phyloP scores from a whole-genome alignment of 2,329 filamentous ascomycete genomes.

The Pyrenophora seminiperda region DNA sequence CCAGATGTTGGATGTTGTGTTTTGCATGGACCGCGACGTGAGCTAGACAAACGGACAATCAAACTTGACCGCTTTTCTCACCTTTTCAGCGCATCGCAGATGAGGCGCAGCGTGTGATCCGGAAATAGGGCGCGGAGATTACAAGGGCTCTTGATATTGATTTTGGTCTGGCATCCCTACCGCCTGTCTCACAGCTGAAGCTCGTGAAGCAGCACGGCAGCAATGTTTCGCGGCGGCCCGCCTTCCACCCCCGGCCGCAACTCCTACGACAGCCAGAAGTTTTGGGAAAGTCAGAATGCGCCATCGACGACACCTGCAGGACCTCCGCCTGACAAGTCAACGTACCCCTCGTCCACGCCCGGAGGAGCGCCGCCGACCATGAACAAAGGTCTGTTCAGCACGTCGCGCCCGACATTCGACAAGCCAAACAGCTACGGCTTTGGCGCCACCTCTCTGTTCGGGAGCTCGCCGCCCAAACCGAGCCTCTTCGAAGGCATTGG shows the following conservation, averaged over 20 bases:
- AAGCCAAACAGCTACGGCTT: slow-evolving; percentile 26
- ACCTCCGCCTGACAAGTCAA: slow-evolving; percentile 55
- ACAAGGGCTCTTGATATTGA: slow-evolving; percentile 11
- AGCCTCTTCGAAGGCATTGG: slow-evolving; percentile 36
- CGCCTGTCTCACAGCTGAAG: slow-evolving; percentile 3
- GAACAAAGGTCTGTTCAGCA: slow-evolving; percentile 53
- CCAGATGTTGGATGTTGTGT: slow-evolving; percentile 14
- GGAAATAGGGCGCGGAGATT: not conserved
- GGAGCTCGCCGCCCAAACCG: slow-evolving; percentile 45
- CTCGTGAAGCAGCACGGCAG: slow-evolving; percentile 12
- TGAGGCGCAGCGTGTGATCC: not conserved
- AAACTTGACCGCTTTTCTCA: not conserved
- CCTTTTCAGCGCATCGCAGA: slow-evolving; percentile 2
- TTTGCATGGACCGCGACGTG: slow-evolving; percentile 20
- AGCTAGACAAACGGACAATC: slow-evolving; percentile 4
- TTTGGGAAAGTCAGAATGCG: slow-evolving; percentile 28
- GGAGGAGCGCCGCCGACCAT: slow-evolving; percentile 57
- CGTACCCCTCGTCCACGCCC: slow-evolving; percentile 61
- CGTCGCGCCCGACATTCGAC: slow-evolving; percentile 52
- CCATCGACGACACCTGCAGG: slow-evolving; percentile 64
- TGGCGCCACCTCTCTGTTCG: slow-evolving; percentile 24
- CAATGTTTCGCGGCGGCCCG: slow-evolving; percentile 46
- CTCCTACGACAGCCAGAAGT: slow-evolving; percentile 24
- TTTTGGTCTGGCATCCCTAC: slow-evolving; percentile 1
- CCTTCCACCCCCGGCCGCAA: slow-evolving; percentile 45